Evolutionary conservation across 1,284 basidiomycete genomes (phyloP).

Genomic region (Ustilago hordei): DNA sequence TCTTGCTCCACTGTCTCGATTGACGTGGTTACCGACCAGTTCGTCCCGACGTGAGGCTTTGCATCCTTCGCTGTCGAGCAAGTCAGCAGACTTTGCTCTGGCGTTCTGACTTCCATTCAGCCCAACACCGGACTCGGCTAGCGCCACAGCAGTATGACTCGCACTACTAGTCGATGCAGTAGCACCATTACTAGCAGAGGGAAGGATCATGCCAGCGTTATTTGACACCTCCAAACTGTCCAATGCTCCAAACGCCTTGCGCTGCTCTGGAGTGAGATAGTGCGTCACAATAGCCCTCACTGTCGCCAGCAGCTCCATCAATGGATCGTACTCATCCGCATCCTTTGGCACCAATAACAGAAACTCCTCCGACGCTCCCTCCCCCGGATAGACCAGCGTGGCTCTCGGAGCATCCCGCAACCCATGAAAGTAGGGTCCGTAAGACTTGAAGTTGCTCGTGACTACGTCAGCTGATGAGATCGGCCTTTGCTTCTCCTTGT

Average conservation of each 20-base stretch:
- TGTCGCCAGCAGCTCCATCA: conserved; percentile 62
- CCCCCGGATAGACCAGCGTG: conserved; percentile 60
- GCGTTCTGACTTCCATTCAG: conserved; percentile 20
- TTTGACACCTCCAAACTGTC: conserved; percentile 60
- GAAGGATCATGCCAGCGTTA: conserved; percentile 55
- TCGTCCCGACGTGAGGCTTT: conserved; percentile 27
- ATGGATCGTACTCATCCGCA: conserved; percentile 66
- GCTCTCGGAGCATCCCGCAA: conserved; percentile 45
- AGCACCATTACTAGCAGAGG: conserved; percentile 24
- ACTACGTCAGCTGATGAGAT: conserved; percentile 45
- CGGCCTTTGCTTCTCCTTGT: conserved; percentile 6
- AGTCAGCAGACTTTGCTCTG: conserved; percentile 42
- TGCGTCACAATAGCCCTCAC: conserved; percentile 59
- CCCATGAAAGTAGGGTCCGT: conserved; percentile 54
- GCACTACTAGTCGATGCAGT: conserved; percentile 21
- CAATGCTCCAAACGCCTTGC: conserved; percentile 57
- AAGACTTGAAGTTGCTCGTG: conserved; percentile 45
- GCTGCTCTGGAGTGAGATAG: conserved; percentile 55
- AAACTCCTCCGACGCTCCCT: conserved; percentile 51
- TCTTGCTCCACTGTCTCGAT: conserved; percentile 5
- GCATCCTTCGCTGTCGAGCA: conserved; percentile 34
- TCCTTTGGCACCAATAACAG: conserved; percentile 62
- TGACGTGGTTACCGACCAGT: conserved; percentile 10
- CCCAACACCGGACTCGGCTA: conserved; percentile 5
- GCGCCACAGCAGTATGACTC: conserved; percentile 15